Evolutionary conservation across 2,329 filamentous ascomycete species (phyloP), one percentile per base, ranked within the genome.

Genomic region (Stagonosporopsis rhizophila): DNA sequence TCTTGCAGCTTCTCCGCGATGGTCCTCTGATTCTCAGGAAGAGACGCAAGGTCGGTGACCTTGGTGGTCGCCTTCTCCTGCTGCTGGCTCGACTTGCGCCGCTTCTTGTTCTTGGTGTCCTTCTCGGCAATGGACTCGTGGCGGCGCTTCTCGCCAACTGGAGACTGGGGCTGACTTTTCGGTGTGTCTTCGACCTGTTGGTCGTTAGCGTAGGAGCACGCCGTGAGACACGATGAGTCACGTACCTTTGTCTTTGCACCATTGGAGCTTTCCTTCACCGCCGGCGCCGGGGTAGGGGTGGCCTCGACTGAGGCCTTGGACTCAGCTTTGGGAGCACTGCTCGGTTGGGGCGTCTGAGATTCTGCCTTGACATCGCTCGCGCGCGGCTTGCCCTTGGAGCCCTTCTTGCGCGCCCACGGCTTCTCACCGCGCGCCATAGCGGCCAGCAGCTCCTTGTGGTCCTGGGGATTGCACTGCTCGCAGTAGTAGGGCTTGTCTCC

Each of bases 381-480:
- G 60, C 79, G 68, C 85, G 84, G 78, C 89, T 90, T 89, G 77
- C 74, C 80, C 65, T 81, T 83, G 58, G 79, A 78, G 63, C 82
- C 83, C 78, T 79, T 85, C 77, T 81, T 86, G 77, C 75, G 83
- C 78, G 76, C 79, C 95, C 95, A 98, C 0, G 92, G 90, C 76
- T 88, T 89, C 78, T 96, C 91, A 5, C 94, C 95, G 38, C 84
- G 85, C 19, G 82, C 85, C 53, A 97, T 89, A 54, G 89, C 91
- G 11, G 88, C 88, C 4, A 99, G 79, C 2, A 97, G 85, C 58
- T 89, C 87, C 65, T 86, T 87, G 78, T 99, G 95, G 60, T 93
- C 87, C 52, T 92, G 85, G 0, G 95, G 95, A 48, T 85, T 85
- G 80, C 95, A 98, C 77, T 89, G 81, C 77, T 99, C 95, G 78